Conservation (phyloP, 2,329 filamentous ascomycete genomes). For the Dothideomycetes sp. region DNA sequence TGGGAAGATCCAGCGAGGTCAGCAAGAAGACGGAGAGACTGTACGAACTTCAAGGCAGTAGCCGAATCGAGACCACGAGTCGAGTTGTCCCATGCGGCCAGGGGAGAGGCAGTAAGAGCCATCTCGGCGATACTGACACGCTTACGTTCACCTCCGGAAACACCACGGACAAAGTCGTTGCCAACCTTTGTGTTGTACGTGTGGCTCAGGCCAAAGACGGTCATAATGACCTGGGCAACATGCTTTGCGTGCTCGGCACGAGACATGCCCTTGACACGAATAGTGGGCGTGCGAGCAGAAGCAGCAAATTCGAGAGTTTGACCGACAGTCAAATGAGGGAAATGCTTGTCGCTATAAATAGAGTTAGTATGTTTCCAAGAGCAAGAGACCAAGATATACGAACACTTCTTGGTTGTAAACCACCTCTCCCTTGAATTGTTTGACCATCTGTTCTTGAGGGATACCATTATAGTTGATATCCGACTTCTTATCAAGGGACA, state of each 20-base stretch:
- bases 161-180: constrained; percentile 66
- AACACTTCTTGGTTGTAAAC: constrained; percentile 83
- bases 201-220: constrained; percentile 65
- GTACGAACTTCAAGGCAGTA: constrained; percentile 67
- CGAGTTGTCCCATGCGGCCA: constrained; percentile 70
- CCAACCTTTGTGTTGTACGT: constrained; percentile 64
- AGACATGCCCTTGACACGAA: constrained; percentile 50
- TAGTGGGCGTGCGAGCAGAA: constrained; percentile 55
- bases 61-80: constrained; percentile 66
- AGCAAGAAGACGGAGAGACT: constrained; percentile 57
- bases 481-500: constrained; percentile 59
- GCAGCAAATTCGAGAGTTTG: constrained; percentile 74
- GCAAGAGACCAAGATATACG: constrained; percentile 46
- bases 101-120: constrained; percentile 50
- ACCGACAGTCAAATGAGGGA: constrained; percentile 66
- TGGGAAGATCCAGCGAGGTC: constrained; percentile 59
- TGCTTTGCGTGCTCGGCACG: constrained; percentile 50
- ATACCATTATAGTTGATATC: constrained; percentile 80
- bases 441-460: constrained; percentile 64
- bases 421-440: constrained; percentile 69
- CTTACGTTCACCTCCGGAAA: constrained; percentile 69
- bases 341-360: constrained; percentile 29
- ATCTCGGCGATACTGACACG: constrained; percentile 77
- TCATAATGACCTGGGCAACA: constrained; percentile 63
- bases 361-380: not conserved